phyloP scores from a whole-genome alignment of 768 basidiomycete species.

The Suillus hirtellus region DNA sequence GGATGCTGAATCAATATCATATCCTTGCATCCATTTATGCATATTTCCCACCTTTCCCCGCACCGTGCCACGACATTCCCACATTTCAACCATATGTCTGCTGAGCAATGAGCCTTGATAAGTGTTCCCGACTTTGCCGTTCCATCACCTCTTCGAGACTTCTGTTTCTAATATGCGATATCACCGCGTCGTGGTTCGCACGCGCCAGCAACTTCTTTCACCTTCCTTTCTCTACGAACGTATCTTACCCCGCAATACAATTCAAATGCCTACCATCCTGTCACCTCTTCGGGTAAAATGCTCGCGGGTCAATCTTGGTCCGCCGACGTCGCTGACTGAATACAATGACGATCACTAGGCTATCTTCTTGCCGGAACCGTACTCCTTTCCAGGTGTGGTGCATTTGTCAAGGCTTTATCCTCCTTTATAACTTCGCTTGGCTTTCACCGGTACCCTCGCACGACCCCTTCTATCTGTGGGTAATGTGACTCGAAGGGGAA shows the following conservation, averaged over 20 bases:
- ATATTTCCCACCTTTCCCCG: slow-evolving; percentile 27
- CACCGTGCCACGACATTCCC: slow-evolving; percentile 21
- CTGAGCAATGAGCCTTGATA: slow-evolving; percentile 10
- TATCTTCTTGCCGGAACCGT: background rate
- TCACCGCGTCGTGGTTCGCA: slow-evolving; percentile 17
- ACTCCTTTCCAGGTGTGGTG: background rate
- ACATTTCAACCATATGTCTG: slow-evolving; percentile 14
- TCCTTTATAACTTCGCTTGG: background rate
- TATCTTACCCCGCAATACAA: slow-evolving; percentile 6
- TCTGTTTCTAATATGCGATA: slow-evolving; percentile 23
- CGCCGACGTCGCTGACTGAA: background rate
- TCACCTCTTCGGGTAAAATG: background rate
- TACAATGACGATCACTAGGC: background rate
- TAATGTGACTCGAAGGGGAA: background rate
- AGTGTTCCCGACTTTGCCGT: slow-evolving; percentile 17
- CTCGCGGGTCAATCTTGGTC: background rate
- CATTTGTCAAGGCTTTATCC: slow-evolving; percentile 1
- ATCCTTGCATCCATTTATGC: slow-evolving; percentile 13
- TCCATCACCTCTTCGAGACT: slow-evolving; percentile 21
- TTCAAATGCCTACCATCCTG: slow-evolving; percentile 6
- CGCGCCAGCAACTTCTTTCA: slow-evolving; percentile 6
- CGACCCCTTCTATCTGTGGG: background rate
- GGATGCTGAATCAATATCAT: slow-evolving; percentile 11
- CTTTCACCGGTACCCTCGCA: background rate
- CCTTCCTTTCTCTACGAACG: slow-evolving; percentile 5